Percentiles rank a stretch among this genome's conserved stretches.
Conservation (phyloP, 495 filamentous ascomycete species). For the Penicillium simplicissimum region DNA sequence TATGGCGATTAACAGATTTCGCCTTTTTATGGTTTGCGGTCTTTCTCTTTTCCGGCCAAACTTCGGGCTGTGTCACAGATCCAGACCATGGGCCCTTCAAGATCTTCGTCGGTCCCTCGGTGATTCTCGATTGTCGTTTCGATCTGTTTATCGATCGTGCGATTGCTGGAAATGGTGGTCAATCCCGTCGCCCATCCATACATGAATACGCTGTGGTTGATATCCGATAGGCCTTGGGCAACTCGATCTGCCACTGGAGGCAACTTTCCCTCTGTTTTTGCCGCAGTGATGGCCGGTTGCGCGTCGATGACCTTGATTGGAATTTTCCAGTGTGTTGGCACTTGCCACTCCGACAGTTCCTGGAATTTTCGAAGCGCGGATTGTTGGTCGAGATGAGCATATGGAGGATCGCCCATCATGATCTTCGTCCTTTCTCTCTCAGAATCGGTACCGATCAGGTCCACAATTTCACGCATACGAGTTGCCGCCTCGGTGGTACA, state of each 20-base stretch:
- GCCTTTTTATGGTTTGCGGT: conserved; percentile 36
- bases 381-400: conserved; percentile 24
- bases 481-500: conserved; percentile 63
- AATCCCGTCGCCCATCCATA: conserved; percentile 62
- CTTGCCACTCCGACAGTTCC: conserved; percentile 49
- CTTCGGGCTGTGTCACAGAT: conserved; percentile 63
- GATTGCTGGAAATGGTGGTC: conserved; percentile 69
- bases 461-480: conserved; percentile 67
- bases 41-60: conserved; percentile 64
- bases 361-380: conserved; percentile 44
- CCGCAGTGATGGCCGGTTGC: conserved; percentile 31
- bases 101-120: conserved; percentile 38
- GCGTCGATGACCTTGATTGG: conserved; percentile 52
- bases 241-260: conserved; percentile 43
- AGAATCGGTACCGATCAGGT: conserved; percentile 62
- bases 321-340: conserved; percentile 51
- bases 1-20: not conserved
- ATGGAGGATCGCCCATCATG: conserved; percentile 45
- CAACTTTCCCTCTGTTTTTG: conserved; percentile 31
- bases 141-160: conserved; percentile 62
- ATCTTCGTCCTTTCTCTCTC: conserved; percentile 59
- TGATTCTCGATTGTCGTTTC: conserved; percentile 51
- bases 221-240: conserved; percentile 51
- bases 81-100: conserved; percentile 60
- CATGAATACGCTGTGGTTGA: conserved; percentile 68